These are phyloP conservation scores for Dryadomyces sulphureus DNA, from an alignment of 2,329 filamentous ascomycete species.

Conservation along the genomic window DNA sequence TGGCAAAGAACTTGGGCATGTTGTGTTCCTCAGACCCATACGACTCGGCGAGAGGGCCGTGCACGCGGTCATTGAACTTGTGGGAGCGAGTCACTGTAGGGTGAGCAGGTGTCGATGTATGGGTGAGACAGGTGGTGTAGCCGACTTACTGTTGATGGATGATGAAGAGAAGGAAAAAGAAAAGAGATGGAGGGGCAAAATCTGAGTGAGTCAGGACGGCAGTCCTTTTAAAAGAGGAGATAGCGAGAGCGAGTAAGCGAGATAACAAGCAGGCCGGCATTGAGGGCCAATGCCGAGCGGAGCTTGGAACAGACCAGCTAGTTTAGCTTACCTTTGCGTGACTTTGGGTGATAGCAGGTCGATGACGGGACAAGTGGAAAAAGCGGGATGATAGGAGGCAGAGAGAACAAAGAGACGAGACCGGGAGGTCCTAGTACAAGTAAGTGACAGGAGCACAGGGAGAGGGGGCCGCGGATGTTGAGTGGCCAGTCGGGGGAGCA, in stretches of 20 bases:
- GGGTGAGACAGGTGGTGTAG: not conserved
- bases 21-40: slow-evolving; percentile 54
- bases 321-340: not conserved
- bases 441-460: not conserved
- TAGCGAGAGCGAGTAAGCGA: not conserved
- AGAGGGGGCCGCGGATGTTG: not conserved
- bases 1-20: slow-evolving; percentile 85
- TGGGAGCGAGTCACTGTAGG: slow-evolving; percentile 84
- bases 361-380: not conserved
- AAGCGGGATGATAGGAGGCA: not conserved
- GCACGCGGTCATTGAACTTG: slow-evolving; percentile 90
- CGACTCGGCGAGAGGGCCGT: slow-evolving; percentile 57
- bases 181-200: not conserved
- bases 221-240: not conserved
- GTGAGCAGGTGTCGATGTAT: not conserved
- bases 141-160: not conserved
- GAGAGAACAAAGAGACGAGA: not conserved
- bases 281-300: not conserved
- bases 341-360: not conserved
- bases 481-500: not conserved
- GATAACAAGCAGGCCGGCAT: not conserved
- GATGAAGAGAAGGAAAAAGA: not conserved
- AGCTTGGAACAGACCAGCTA: not conserved
- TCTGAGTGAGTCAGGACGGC: not conserved
- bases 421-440: not conserved